phyloP scores from a whole-genome alignment of 208 protist genomes.

The Naegleria fowleri region DNA sequence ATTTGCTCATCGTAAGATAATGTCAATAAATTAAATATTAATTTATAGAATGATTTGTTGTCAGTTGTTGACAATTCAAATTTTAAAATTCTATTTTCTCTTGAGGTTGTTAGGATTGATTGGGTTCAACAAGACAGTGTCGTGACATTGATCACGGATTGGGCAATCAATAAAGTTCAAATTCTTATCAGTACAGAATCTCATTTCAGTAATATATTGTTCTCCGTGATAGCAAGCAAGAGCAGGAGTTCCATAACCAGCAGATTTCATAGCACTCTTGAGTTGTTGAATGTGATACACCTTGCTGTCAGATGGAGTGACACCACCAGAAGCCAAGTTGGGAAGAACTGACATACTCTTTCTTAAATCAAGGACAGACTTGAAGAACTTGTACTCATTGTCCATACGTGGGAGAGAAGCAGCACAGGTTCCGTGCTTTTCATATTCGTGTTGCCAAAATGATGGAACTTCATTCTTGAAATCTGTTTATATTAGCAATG shows the following conservation, averaged over 20 bases:
- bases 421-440: constrained; percentile 21
- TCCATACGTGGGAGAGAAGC: not conserved
- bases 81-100: no score
- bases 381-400: not conserved
- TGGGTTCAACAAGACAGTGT: not conserved
- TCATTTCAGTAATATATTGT: not conserved
- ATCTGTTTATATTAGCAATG: no score
- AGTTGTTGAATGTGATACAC: not conserved
- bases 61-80: no score
- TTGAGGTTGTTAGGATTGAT: not conserved
- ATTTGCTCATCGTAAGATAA: no score
- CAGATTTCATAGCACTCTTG: not conserved
- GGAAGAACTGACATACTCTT: not conserved
- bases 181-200: constrained; percentile 16
- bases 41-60: no score
- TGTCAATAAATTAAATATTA: no score
- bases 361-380: not conserved
- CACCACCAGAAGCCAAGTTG: not conserved
- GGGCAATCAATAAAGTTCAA: constrained; percentile 1
- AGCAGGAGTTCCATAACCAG: not conserved
- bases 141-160: not conserved
- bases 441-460: constrained; percentile 14
- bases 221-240: not conserved
- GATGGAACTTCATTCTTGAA: not conserved
- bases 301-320: not conserved